These are phyloP conservation scores for Syzygium oleosum DNA, from an alignment of 345 rosid species.

Conservation along the genomic window DNA sequence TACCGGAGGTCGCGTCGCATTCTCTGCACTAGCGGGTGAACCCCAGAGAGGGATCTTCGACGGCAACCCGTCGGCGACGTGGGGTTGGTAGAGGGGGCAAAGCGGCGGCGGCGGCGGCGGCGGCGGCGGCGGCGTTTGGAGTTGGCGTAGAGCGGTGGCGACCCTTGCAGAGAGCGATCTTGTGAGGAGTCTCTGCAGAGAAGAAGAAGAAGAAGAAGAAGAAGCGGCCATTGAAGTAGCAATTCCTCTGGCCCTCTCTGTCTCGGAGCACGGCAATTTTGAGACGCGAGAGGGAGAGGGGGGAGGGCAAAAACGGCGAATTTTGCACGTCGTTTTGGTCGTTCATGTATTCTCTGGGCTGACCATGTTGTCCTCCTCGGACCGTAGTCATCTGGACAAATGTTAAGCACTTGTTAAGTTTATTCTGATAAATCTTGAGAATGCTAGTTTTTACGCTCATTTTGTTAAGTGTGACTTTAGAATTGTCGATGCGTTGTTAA, in stretches of 20 bases:
- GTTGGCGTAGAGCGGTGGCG: conserved; percentile 1
- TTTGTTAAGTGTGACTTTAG: background rate
- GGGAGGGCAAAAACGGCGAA: background rate
- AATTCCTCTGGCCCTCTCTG: background rate
- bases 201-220: conserved; percentile 6
- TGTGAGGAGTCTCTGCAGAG: conserved; percentile 13
- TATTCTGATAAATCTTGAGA: background rate
- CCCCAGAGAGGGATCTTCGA: background rate
- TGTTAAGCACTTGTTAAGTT: background rate
- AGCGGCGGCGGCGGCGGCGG: background rate
- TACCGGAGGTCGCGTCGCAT: background rate
- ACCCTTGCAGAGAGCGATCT: background rate
- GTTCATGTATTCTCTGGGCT: background rate
- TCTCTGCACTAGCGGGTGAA: background rate
- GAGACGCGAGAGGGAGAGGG: background rate
- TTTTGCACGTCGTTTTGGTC: background rate
- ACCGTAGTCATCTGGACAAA: background rate
- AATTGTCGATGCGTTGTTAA: background rate
- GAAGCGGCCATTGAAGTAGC: background rate
- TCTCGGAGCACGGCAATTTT: background rate
- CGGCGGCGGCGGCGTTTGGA: background rate
- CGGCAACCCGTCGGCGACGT: background rate
- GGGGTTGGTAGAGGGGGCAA: background rate
- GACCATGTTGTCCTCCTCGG: background rate
- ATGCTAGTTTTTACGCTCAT: background rate